Percentiles rank a stretch among this genome's conserved stretches.
phyloP scores from a whole-genome alignment of 1,284 basidiomycete genomes.

The Ceratobasidium sp. region DNA sequence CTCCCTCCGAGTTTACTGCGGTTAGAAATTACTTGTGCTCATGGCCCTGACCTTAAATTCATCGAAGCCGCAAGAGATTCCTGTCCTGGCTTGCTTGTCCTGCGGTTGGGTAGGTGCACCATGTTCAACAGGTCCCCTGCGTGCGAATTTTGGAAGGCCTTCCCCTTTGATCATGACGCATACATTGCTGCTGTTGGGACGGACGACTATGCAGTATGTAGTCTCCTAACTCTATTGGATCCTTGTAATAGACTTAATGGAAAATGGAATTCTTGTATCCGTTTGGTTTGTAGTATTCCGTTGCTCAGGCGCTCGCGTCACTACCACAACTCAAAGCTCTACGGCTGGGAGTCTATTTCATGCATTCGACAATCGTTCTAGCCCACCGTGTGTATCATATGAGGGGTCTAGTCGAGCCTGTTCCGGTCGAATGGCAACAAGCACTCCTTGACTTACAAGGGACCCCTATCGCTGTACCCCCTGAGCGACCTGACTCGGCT shows the following conservation, averaged over 20 bases:
- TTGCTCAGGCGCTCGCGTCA: constrained; percentile 28
- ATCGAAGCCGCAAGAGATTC: constrained; percentile 17
- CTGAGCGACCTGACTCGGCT: not conserved
- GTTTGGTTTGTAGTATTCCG: constrained; percentile 6
- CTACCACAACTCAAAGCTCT: constrained; percentile 6
- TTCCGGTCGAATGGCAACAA: constrained; percentile 25
- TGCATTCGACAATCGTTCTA: constrained; percentile 20
- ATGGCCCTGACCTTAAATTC: constrained; percentile 40
- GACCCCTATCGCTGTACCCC: not conserved
- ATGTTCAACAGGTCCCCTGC: constrained; percentile 36
- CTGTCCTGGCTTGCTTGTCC: constrained; percentile 22
- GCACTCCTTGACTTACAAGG: constrained; percentile 8
- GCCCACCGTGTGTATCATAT: constrained; percentile 32
- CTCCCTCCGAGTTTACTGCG: constrained; percentile 22
- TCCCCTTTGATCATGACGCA: constrained; percentile 41
- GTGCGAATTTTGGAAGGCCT: constrained; percentile 26
- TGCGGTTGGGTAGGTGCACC: constrained; percentile 27
- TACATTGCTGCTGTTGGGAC: constrained; percentile 37
- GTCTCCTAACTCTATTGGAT: not conserved
- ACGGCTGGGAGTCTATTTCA: constrained; percentile 33
- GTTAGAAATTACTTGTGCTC: constrained; percentile 30
- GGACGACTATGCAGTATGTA: constrained; percentile 38
- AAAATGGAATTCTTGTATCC: not conserved
- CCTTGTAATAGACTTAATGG: not conserved
- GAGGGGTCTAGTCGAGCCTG: not conserved